phyloP scores from a whole-genome alignment of 176 grass and related monocot genomes.

The Guadua angustifolia region DNA sequence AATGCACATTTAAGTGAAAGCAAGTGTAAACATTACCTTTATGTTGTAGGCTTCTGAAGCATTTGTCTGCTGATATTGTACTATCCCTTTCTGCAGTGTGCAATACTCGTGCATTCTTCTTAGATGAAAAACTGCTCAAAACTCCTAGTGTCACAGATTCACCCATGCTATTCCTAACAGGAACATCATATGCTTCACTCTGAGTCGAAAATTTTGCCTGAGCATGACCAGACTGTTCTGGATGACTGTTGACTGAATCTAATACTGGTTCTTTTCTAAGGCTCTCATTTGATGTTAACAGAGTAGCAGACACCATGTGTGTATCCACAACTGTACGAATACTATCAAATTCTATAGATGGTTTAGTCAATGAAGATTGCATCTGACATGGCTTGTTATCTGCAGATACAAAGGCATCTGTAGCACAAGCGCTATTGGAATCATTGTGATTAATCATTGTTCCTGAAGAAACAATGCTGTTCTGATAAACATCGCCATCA shows the following conservation, averaged over 20 bases:
- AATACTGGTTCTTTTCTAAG: constrained; percentile 8
- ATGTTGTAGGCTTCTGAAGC: neutral
- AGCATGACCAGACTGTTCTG: neutral
- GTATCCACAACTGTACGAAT: neutral
- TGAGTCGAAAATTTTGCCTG: neutral
- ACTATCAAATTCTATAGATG: constrained; percentile 3
- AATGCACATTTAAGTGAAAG: neutral
- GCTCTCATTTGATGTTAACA: constrained; percentile 17
- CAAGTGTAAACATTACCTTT: constrained; percentile 15
- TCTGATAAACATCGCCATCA: constrained; percentile 20
- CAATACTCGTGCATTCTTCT: constrained; percentile 4
- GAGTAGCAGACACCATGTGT: neutral
- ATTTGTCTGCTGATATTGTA: constrained; percentile 1
- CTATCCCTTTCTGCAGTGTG: constrained; percentile 16
- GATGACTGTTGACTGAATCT: constrained; percentile 11
- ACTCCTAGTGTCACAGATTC: neutral
- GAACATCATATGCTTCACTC: neutral
- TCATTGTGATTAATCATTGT: neutral
- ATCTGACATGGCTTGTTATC: neutral
- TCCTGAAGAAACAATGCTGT: neutral
- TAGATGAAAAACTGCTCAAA: constrained; percentile 7
- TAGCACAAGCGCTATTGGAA: neutral
- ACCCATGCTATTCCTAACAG: neutral
- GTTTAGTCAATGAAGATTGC: constrained; percentile 18
- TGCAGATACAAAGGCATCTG: too few relatives aligned